phyloP scores from a whole-genome alignment of 768 basidiomycete genomes.

The Lyophyllum atratum region DNA sequence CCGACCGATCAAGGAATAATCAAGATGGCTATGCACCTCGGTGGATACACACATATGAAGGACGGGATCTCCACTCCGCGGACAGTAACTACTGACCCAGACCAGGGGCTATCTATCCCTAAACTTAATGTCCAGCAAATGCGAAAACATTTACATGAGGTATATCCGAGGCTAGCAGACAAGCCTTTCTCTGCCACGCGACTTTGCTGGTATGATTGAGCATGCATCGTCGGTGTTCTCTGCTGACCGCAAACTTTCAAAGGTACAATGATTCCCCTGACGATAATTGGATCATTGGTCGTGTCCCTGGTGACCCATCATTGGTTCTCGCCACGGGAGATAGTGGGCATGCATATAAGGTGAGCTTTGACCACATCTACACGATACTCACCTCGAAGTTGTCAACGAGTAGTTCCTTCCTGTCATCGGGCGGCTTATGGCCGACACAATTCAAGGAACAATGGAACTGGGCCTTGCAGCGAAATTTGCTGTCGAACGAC shows the following conservation, averaged over 20 bases:
- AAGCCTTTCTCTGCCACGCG: constrained; percentile 74
- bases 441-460: constrained; percentile 67
- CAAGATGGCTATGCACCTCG: constrained; percentile 77
- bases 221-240: not conserved
- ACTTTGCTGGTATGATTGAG: constrained; percentile 73
- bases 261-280: constrained; percentile 93
- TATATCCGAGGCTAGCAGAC: constrained; percentile 79
- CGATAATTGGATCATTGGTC: constrained; percentile 88
- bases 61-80: constrained; percentile 71
- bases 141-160: constrained; percentile 47
- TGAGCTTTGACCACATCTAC: constrained; percentile 20
- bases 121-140: constrained; percentile 49
- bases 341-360: constrained; percentile 89
- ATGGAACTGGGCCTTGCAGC: constrained; percentile 50
- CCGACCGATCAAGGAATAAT: constrained; percentile 69
- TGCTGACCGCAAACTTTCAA: not conserved
- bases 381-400: not conserved
- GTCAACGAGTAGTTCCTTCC: constrained; percentile 74
- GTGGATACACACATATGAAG: constrained; percentile 64
- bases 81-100: constrained; percentile 64
- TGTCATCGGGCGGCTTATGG: constrained; percentile 76
- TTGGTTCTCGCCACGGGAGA: constrained; percentile 86
- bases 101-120: constrained; percentile 68
- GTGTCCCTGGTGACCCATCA: constrained; percentile 53
- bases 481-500: constrained; percentile 68